Evolutionary conservation across 2,329 filamentous ascomycete species (phyloP), one percentile per base, ranked within the genome.

Genomic region (Colletotrichum tabaci): DNA sequence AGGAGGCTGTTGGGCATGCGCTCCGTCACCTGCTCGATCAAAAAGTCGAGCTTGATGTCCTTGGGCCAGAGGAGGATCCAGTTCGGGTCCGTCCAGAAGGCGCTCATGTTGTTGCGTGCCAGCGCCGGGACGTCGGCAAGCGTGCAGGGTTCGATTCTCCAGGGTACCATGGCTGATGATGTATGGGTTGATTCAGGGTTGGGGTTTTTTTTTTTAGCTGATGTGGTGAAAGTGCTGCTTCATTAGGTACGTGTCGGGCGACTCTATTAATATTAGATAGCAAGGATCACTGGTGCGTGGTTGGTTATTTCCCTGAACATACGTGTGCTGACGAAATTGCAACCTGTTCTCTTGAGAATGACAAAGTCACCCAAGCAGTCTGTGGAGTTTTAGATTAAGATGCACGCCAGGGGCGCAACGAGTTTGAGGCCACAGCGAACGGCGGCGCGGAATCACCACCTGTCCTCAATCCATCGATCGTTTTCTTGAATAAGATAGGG

Each of bases 31-130:
- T 70, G 46, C n/a, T 40, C 65, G 6, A 74, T 64, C 16, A 76
- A 55, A 9, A 71, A 71, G 15, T 75, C 74, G 38, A 68, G 50
- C 21, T 30, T 42, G 23, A 49, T 66, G 10, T 23, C 30, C 23
- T 62, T 65, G 13, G 61, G 62, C 74, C 74, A 75, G 7, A 74
- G 47, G 3, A 77, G 61, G 12, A 63, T 60, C 76, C 76, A 77
- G 5, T 67, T 77, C 8, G 70, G 62, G 30, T 77, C 73, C 2
- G 70, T 73, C 74, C 73, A 77, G 66, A 76, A 77, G n/a, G 76
- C 76, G 49, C 67, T 71, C 66, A 77, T 77, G 67, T 77, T 77
- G 63, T 77, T 77, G 38, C 63, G 71, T 1, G 75, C 75, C 10
- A 77, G 23, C 10, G 71, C 74, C 16, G 70, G 66, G 12, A 66